These are phyloP conservation scores for Diddensiella caesifluorescens DNA, from an alignment of 805 yeast genomes.

Conservation along the genomic window DNA sequence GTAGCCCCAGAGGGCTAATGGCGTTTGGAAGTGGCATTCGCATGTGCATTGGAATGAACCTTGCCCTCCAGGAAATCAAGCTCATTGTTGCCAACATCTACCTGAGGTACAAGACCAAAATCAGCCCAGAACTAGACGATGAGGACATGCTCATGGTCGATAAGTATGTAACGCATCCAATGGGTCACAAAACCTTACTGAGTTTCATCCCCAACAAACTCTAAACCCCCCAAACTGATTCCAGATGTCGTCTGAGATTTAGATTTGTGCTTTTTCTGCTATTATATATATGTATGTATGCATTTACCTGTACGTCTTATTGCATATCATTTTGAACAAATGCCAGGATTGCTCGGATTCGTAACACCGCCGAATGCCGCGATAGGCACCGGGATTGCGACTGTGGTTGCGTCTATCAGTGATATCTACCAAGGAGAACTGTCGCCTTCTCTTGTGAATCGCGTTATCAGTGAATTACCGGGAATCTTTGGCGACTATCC, in stretches of 20 bases:
- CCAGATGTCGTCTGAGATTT: too few relatives aligned
- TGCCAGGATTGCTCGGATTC: too few relatives aligned
- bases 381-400: not conserved
- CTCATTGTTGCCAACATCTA: slow-evolving; percentile 49
- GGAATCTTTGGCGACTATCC: slow-evolving; percentile 61
- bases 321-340: too few relatives aligned
- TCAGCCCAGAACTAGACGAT: slow-evolving; percentile 36
- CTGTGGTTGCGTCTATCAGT: not conserved
- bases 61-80: slow-evolving; percentile 64
- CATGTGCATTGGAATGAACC: slow-evolving; percentile 69
- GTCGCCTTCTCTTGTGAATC: slow-evolving; percentile 9
- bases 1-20: slow-evolving; percentile 44
- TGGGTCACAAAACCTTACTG: slow-evolving; percentile 49
- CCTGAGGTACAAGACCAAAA: slow-evolving; percentile 15
- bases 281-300: too few relatives aligned
- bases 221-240: too few relatives aligned
- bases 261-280: too few relatives aligned
- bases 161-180: slow-evolving; percentile 49
- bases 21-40: slow-evolving; percentile 70
- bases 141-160: slow-evolving; percentile 55
- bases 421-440: not conserved
- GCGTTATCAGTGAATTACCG: slow-evolving; percentile 29
- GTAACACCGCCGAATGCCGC: not conserved
- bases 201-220: too few relatives aligned
- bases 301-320: too few relatives aligned